Percentiles rank a stretch among this genome's conserved stretches.
Evolutionary conservation across 2,329 filamentous ascomycete species (phyloP).

Genomic region (Diplodia corticola): DNA sequence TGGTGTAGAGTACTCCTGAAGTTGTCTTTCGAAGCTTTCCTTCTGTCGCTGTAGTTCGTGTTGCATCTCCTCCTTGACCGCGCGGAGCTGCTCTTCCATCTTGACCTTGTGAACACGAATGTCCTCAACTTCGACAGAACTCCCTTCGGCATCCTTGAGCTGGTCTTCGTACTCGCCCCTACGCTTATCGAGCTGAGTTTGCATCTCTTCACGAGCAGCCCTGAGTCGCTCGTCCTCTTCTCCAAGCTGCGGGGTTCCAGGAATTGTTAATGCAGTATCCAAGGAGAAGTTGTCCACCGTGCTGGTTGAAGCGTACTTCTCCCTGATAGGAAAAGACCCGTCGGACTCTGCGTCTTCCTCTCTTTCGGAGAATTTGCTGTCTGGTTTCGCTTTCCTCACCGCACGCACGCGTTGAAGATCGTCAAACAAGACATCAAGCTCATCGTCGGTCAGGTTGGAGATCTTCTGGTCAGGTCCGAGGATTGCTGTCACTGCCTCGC

Average conservation of each 20-base stretch:
- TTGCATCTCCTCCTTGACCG: conserved; percentile 86
- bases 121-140: conserved; percentile 77
- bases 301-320: conserved; percentile 94
- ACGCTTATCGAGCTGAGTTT: conserved; percentile 76
- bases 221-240: conserved; percentile 77
- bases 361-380: conserved; percentile 56
- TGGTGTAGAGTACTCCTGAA: conserved; percentile 56
- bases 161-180: conserved; percentile 81
- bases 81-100: conserved; percentile 79
- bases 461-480: conserved; percentile 91
- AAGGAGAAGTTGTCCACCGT: conserved; percentile 95
- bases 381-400: conserved; percentile 69
- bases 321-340: conserved; percentile 81
- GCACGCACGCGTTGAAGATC: conserved; percentile 88
- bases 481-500: conserved; percentile 90
- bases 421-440: conserved; percentile 89
- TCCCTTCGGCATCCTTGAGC: conserved; percentile 71
- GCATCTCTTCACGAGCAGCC: conserved; percentile 78
- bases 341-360: conserved; percentile 90
- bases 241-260: conserved; percentile 79
- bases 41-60: conserved; percentile 80
- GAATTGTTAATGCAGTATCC: conserved; percentile 91
- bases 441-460: conserved; percentile 84
- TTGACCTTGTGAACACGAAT: conserved; percentile 77
- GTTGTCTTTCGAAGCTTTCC: conserved; percentile 78